These are phyloP conservation scores for Trichomonas gallinae DNA, from an alignment of 208 protist genomes.

Conservation along the genomic window DNA sequence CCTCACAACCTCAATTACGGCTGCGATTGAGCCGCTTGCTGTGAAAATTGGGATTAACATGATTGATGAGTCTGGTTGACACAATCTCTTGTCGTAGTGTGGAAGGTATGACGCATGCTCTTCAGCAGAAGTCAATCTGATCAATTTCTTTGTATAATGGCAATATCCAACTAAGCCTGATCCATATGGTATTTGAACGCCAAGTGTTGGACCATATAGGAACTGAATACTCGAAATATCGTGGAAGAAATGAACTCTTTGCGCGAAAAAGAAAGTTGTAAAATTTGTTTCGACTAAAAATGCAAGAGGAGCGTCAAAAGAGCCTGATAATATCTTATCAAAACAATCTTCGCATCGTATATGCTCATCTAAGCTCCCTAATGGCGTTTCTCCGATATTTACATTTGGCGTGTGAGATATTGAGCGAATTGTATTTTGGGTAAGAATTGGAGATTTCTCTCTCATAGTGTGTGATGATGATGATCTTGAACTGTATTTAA, in stretches of 20 bases:
- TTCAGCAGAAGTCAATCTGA: neutral
- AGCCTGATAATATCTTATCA: neutral
- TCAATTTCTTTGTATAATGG: neutral
- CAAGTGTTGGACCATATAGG: neutral
- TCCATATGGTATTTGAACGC: neutral
- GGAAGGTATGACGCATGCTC: neutral
- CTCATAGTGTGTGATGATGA: neutral
- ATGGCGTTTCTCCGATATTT: neutral
- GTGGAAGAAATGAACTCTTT: neutral
- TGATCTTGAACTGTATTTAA: neutral
- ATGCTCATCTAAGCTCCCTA: neutral
- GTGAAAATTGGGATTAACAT: neutral
- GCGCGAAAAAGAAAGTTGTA: neutral
- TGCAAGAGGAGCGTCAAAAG: neutral
- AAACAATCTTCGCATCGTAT: neutral
- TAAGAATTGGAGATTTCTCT: neutral
- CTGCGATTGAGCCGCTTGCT: neutral
- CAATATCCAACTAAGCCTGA: neutral
- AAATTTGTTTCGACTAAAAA: neutral
- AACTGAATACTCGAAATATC: neutral
- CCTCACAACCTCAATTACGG: neutral
- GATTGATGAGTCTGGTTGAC: neutral
- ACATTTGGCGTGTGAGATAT: neutral
- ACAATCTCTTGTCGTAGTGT: neutral
- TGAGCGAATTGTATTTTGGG: neutral